Conservation (phyloP, 345 rosid species). For the Luvunga scandens region DNA sequence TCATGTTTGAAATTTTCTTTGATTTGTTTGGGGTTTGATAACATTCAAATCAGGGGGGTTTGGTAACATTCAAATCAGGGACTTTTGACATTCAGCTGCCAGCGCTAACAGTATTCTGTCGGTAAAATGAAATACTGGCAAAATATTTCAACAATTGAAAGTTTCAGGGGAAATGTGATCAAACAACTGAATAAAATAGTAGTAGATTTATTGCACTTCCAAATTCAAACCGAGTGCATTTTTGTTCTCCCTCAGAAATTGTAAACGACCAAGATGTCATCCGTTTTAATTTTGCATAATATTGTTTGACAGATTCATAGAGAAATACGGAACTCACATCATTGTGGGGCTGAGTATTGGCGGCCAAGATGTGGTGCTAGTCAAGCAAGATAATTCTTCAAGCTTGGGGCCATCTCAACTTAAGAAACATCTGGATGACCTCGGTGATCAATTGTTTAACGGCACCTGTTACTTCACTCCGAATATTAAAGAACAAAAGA, state of each 20-base stretch:
- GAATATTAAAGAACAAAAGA: slow-evolving; percentile 33
- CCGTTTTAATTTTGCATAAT: neutral
- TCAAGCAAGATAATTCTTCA: slow-evolving; percentile 67
- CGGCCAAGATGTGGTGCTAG: slow-evolving; percentile 69
- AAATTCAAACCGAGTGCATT: neutral
- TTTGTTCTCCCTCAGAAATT: neutral
- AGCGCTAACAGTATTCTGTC: neutral
- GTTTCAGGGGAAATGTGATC: neutral
- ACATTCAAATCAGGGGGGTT: neutral
- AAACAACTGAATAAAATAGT: neutral
- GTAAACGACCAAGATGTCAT: neutral
- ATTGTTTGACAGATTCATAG: slow-evolving; percentile 62
- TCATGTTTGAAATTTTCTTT: neutral
- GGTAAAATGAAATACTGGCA: neutral
- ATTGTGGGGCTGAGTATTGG: slow-evolving; percentile 78
- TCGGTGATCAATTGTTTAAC: slow-evolving; percentile 78
- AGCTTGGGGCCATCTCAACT: slow-evolving; percentile 54
- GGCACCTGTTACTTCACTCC: slow-evolving; percentile 63
- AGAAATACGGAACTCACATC: slow-evolving; percentile 86
- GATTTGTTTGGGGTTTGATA: neutral
- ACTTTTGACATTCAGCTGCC: neutral
- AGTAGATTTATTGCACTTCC: neutral
- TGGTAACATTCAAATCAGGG: neutral
- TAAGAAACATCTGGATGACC: slow-evolving; percentile 61
- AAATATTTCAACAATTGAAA: neutral